phyloP scores from a whole-genome alignment of 331 rosid species.

The Malus hybrid region DNA sequence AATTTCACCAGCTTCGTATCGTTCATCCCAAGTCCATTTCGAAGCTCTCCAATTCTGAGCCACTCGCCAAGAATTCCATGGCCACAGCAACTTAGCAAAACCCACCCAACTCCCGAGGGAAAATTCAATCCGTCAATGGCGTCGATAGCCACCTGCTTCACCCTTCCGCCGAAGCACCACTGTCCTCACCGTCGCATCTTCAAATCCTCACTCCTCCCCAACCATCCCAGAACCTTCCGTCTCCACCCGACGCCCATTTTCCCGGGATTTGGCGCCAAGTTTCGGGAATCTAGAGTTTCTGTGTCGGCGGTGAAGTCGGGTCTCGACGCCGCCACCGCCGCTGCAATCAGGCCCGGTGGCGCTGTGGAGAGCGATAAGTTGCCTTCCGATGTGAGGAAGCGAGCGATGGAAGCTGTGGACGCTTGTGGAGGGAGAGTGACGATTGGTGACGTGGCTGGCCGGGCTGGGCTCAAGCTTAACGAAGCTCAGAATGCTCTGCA shows the following conservation, averaged over 20 bases:
- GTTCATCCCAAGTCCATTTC: not conserved
- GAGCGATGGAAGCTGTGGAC: constrained; percentile 90
- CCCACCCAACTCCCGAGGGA: not conserved
- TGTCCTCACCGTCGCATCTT: constrained; percentile 19
- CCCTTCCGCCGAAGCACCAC: constrained; percentile 30
- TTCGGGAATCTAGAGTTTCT: constrained; percentile 32
- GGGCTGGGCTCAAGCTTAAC: constrained; percentile 75
- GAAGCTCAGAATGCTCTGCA: constrained; percentile 86
- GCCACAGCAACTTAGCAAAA: constrained; percentile 15
- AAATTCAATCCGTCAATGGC: constrained; percentile 30
- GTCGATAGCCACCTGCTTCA: constrained; percentile 57
- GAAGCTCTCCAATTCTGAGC: constrained; percentile 14
- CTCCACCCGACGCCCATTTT: constrained; percentile 25
- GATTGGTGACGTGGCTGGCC: constrained; percentile 79
- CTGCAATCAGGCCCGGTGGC: constrained; percentile 56
- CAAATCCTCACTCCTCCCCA: constrained; percentile 17
- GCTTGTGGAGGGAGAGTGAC: constrained; percentile 78
- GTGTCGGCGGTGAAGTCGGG: constrained; percentile 35
- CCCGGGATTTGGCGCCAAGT: constrained; percentile 16
- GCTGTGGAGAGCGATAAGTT: constrained; percentile 65
- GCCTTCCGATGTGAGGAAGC: constrained; percentile 74
- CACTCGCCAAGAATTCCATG: constrained; percentile 25
- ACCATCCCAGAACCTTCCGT: constrained; percentile 9
- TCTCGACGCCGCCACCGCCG: constrained; percentile 21
- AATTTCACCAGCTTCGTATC: not conserved